These are phyloP conservation scores for Chlamydomonas urium DNA, from an alignment of 139 green algal species.

Conservation along the genomic window DNA sequence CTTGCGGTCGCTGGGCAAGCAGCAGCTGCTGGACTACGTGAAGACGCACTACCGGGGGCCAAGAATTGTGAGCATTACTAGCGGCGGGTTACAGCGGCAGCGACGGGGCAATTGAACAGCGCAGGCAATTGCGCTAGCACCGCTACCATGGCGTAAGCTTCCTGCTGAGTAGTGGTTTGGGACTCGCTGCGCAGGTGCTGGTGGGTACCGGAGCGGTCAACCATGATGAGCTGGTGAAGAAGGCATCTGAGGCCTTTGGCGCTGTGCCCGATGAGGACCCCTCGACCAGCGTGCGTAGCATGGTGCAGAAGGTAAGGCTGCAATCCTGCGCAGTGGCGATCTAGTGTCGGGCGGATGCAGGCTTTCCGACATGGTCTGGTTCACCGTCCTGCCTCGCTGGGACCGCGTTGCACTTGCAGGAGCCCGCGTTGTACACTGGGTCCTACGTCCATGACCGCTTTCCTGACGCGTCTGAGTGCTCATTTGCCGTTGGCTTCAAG, in stretches of 20 bases:
- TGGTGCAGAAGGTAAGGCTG: slow-evolving; percentile 43
- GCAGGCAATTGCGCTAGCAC: no score
- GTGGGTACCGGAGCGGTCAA: slow-evolving; percentile 90
- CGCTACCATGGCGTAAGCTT: no score
- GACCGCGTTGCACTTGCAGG: no score
- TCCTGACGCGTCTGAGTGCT: slow-evolving; percentile 73
- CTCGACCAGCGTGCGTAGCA: slow-evolving; percentile 31
- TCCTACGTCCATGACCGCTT: slow-evolving; percentile 91
- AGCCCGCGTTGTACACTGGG: slow-evolving; percentile 91
- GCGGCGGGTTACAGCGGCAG: no score
- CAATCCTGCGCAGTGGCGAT: no score
- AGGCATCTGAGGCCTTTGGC: slow-evolving; percentile 54
- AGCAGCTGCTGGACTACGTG: slow-evolving; percentile 94
- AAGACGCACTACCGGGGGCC: slow-evolving; percentile 88
- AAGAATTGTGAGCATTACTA: slow-evolving; percentile 68
- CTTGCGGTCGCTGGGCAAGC: slow-evolving; percentile 79
- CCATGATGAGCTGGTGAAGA: slow-evolving; percentile 87
- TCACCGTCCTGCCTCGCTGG: no score
- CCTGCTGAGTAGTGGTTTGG: no score
- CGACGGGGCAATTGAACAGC: no score
- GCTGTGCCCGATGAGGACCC: slow-evolving; percentile 49
- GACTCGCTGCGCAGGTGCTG: slow-evolving; percentile 68
- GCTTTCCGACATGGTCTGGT: no score
- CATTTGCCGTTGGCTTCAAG: slow-evolving; percentile 91
- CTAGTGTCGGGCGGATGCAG: no score